phyloP scores from a whole-genome alignment of 768 basidiomycete genomes.

The Aureoboletus auriporus region DNA sequence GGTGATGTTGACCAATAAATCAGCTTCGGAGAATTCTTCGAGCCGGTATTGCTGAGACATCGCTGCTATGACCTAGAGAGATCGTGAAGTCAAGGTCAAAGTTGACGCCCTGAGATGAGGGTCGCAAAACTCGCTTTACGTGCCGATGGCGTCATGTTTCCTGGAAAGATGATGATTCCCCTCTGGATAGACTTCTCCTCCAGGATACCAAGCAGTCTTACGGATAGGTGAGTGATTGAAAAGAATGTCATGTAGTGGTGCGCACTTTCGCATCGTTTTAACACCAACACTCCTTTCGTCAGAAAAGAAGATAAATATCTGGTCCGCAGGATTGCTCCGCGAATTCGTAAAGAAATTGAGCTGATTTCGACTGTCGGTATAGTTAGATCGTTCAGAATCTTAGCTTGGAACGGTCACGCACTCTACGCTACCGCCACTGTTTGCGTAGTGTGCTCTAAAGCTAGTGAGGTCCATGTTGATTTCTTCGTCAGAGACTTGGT shows the following conservation, averaged over 20 bases:
- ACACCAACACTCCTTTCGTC: slow-evolving; percentile 94
- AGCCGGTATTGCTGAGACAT: slow-evolving; percentile 84
- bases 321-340: slow-evolving; percentile 58
- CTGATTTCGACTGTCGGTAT: slow-evolving; percentile 63
- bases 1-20: slow-evolving; percentile 95
- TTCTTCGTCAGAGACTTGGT: slow-evolving; percentile 91
- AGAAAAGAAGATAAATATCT: slow-evolving; percentile 94
- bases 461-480: slow-evolving; percentile 79
- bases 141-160: slow-evolving; percentile 95
- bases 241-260: background rate
- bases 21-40: slow-evolving; percentile 96
- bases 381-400: slow-evolving; percentile 8
- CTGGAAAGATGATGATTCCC: slow-evolving; percentile 94
- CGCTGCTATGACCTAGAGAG: slow-evolving; percentile 77
- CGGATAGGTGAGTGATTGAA: slow-evolving; percentile 7
- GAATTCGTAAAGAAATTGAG: slow-evolving; percentile 90
- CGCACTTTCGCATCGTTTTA: slow-evolving; percentile 96
- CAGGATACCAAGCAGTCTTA: slow-evolving; percentile 80
- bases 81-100: background rate
- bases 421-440: slow-evolving; percentile 77
- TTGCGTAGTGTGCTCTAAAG: slow-evolving; percentile 74
- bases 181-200: slow-evolving; percentile 88
- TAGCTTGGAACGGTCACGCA: slow-evolving; percentile 39
- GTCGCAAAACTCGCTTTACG: slow-evolving; percentile 61
- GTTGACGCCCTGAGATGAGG: background rate